phyloP scores from a whole-genome alignment of 208 protist genomes.

The Leptomonas seymouri region DNA sequence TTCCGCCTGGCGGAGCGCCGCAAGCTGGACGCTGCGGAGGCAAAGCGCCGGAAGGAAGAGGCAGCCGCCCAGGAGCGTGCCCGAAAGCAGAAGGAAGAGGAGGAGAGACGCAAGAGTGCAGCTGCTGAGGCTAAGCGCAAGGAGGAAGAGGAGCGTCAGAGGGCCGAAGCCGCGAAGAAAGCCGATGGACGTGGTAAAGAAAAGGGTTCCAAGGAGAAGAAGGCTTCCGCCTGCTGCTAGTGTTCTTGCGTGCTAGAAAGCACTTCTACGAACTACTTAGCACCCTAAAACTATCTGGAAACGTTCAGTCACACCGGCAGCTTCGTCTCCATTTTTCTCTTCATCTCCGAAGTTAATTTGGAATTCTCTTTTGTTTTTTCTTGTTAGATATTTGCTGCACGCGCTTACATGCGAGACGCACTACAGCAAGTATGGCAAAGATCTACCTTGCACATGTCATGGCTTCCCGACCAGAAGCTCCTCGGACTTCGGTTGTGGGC shows the following conservation, averaged over 20 bases:
- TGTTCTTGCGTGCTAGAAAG: background rate
- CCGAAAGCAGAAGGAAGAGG: constrained; percentile 22
- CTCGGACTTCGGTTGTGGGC: background rate
- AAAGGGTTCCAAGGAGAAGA: constrained; percentile 35
- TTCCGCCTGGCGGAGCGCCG: constrained; percentile 55
- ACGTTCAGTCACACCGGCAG: background rate
- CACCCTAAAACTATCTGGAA: background rate
- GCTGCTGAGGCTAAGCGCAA: constrained; percentile 14
- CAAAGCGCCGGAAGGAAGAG: constrained; percentile 36
- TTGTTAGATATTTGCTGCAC: too few species aligned
- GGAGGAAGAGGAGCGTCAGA: constrained; percentile 16
- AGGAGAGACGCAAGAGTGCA: constrained; percentile 9
- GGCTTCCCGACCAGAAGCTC: background rate
- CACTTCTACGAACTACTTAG: background rate
- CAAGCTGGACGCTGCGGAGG: constrained; percentile 40
- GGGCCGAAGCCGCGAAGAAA: constrained; percentile 8
- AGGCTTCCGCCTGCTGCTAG: constrained; percentile 57
- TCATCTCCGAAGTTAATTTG: background rate
- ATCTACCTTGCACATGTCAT: constrained; percentile 6
- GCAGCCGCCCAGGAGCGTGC: constrained; percentile 15
- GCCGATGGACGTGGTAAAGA: background rate
- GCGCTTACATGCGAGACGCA: too few species aligned
- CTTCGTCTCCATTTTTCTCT: constrained; percentile 28
- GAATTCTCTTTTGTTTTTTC: too few species aligned
- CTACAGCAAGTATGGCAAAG: too few species aligned